Base-by-base conservation (phyloP, 2,329 filamentous ascomycete genomes). In the Chaetoscypha palmicola region DNA sequence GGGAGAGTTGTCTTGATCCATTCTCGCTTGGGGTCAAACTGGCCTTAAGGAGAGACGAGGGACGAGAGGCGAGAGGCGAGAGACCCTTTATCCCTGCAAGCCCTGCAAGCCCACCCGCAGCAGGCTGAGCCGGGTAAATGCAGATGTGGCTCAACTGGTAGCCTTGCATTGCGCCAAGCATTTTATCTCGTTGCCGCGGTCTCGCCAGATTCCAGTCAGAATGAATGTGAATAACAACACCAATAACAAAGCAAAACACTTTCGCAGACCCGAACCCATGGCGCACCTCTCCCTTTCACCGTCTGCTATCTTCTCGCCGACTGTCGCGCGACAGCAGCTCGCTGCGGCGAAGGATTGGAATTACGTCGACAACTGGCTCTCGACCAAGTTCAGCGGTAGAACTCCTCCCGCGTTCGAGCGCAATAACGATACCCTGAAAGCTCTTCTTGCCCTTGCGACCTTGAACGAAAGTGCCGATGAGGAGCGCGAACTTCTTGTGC, bases 281-380 rank as follows among this genome's bases (percentile, higher is more conserved):
- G 57, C 62, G 12, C 62, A 66, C 45, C 61, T 65, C 24, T 58
- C 60, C 5, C 56, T 58, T 11, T 46, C 49, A 2, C 48, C 53
- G 5, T 58, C 73, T 10, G 76, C 78, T 48, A 80, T 84, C 45
- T 84, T 83, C 66, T 83, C 80, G 3, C 80, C 80, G 10, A 81
- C 78, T 0, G 68, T 81, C 23, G 79, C 79, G 41, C 83, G 87
- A 47, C 81, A 85, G 48, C 85, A 87, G 54, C 84, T 86, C 50
- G 84, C 85, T 10, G 81, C 85, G 50, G 86, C 88, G 36, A 90
- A 91, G 61, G 90, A 96, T 66, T 97, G 91, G 91, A 82, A 81
- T 43, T 88, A 86, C 53, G 76, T 96, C 54, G 88, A 94, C 65
- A 71, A 72, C 56, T 97, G 91, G 90, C 77, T 96, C 9, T 71